Conservation (phyloP, 2,329 filamentous ascomycete species). For the Sordariomycetes sp. region DNA sequence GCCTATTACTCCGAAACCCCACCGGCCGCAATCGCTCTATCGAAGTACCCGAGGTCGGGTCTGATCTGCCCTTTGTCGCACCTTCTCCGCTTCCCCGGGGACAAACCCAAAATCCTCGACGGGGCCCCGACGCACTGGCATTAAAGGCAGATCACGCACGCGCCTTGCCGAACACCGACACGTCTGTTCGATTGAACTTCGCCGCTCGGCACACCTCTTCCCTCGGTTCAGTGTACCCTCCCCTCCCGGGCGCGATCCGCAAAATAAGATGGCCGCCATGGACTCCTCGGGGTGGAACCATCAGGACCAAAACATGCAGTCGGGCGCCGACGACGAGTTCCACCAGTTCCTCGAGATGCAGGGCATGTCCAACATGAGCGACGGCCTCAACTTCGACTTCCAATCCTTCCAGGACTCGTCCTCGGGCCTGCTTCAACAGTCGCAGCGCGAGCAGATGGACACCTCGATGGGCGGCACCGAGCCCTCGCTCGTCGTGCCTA, state of each 20-base stretch:
- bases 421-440: conserved; percentile 15
- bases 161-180: neutral
- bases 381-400: conserved; percentile 47
- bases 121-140: neutral
- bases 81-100: neutral
- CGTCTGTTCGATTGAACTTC: neutral
- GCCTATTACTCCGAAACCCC: neutral
- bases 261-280: conserved; percentile 18
- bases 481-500: conserved; percentile 20
- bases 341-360: conserved; percentile 51
- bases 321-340: conserved; percentile 44
- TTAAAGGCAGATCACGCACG: neutral
- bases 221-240: neutral
- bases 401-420: conserved; percentile 33
- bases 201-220: neutral
- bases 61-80: neutral
- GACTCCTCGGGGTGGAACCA: conserved; percentile 39
- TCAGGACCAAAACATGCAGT: conserved; percentile 39
- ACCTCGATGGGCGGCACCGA: conserved; percentile 35
- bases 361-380: conserved; percentile 36
- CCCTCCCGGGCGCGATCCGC: neutral
- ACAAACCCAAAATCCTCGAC: neutral
- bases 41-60: neutral
- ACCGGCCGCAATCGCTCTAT: neutral
- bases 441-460: conserved; percentile 27